Percentiles rank a stretch among this genome's conserved stretches.
phyloP scores from a whole-genome alignment of 2,329 filamentous ascomycete species.

The Microcera coccophila region DNA sequence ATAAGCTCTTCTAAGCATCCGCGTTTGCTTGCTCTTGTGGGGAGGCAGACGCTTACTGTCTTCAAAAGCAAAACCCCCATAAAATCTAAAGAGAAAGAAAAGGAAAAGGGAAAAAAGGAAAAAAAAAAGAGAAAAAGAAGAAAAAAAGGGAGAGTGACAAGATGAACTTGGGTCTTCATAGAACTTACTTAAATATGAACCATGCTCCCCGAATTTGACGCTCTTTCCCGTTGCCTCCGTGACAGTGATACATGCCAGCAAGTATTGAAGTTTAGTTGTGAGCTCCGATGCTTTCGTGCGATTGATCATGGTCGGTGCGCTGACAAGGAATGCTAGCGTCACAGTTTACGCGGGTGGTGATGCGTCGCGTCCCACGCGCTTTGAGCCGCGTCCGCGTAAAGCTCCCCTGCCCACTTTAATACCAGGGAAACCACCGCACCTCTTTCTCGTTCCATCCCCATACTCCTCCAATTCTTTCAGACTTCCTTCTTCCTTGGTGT shows the following conservation, averaged over 20 bases:
- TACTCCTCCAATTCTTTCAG: neutral
- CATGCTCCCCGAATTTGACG: slow-evolving; percentile 13
- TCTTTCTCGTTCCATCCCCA: slow-evolving; percentile 9
- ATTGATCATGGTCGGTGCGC: too few species aligned
- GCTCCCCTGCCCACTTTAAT: slow-evolving; percentile 26
- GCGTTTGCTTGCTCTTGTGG: slow-evolving; percentile 1
- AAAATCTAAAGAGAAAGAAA: slow-evolving; percentile 7
- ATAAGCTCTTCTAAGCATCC: slow-evolving; percentile 76
- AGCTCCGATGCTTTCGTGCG: too few species aligned
- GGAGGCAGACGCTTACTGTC: slow-evolving; percentile 6
- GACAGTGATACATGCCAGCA: neutral
- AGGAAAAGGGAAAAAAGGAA: neutral
- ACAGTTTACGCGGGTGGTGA: slow-evolving; percentile 18
- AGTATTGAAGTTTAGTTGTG: too few species aligned
- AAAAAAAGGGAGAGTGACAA: slow-evolving; percentile 12
- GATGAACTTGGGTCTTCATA: slow-evolving; percentile 16
- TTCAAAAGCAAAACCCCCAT: slow-evolving; percentile 6
- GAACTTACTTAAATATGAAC: slow-evolving; percentile 21
- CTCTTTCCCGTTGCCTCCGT: neutral
- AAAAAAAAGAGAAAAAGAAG: slow-evolving; percentile 9
- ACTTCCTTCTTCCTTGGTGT: slow-evolving; percentile 1
- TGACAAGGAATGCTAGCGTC: neutral
- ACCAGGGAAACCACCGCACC: slow-evolving; percentile 3
- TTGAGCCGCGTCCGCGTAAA: slow-evolving; percentile 31
- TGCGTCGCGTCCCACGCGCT: slow-evolving; percentile 26